Evolutionary conservation across 305 asterid species (phyloP), one percentile per base, ranked within the genome.

Genomic region (Galium porrigens): DNA sequence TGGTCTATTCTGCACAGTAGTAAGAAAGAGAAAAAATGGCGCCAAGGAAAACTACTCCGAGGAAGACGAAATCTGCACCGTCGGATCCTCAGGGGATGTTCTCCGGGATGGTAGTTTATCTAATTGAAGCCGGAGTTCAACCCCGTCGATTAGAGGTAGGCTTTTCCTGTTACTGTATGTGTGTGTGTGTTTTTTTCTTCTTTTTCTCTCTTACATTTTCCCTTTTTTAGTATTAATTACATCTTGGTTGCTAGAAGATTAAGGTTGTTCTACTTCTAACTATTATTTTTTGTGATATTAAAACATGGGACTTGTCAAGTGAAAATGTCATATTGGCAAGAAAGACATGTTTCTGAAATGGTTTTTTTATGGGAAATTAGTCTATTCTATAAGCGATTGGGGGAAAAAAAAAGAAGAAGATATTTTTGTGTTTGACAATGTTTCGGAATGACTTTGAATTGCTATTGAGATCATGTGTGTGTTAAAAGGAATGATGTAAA

Each of bases 71-170:
- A 77, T 73, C 84, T 78, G 77, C 82, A 30, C 83, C 83, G 64
- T 78, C 77, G 0, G 94, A 86, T 77, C 89, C 95, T 62, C 63
- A 82, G 30, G 98, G 95, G 63, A 91, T 91, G 73, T 91, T 92
- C 79, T 74, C 85, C 8, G 88, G 83, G 25, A 83, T 92, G 81
- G 53, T 57, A 54, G 95, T 80, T 65, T 81, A 80, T 82, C 69
- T 84, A 0, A 64, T 78, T 20, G 88, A 82, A 65, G 27, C 75
- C 30, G 86, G 83, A 41, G 87, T 92, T 25, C 89, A 84, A 72
- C 58, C 80, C 66, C 89, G 91, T 48, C 88, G 96, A 46, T 73
- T 89, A 57, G 82, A 89, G 95, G 98, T 92, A 0, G 18, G 39
- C 54, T 68, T 63, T 36, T 5, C 8, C 18, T 9, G 30, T 63